phyloP scores from a whole-genome alignment of 139 green algal species.

The Desmodesmus armatus region DNA sequence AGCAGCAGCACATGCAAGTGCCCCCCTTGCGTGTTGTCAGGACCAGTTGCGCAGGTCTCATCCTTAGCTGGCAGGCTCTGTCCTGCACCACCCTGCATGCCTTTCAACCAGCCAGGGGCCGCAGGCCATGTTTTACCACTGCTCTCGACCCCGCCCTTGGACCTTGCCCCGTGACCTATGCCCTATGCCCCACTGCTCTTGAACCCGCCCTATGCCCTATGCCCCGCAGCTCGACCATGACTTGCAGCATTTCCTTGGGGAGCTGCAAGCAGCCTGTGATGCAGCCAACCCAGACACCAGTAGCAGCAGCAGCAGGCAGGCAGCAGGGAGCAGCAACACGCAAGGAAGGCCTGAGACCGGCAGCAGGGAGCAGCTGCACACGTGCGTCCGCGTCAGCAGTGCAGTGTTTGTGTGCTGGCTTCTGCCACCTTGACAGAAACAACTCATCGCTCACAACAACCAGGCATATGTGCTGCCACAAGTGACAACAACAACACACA shows the following conservation, averaged over 20 bases:
- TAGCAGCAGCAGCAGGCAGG: not conserved
- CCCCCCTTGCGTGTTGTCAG: not conserved
- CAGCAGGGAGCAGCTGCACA: not conserved
- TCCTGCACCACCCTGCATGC: not conserved
- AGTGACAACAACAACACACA: not conserved
- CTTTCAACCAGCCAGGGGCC: not conserved
- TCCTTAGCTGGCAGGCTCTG: not conserved
- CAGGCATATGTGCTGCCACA: not conserved
- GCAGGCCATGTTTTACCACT: not conserved
- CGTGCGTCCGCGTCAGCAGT: no score
- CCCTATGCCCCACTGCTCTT: not conserved
- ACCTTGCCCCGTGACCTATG: not conserved
- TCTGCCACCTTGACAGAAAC: not conserved
- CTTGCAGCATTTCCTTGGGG: slow-evolving; percentile 20
- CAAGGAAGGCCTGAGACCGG: not conserved
- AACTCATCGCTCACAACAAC: not conserved
- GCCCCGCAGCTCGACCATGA: slow-evolving; percentile 27
- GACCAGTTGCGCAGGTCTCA: not conserved
- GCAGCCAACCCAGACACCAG: not conserved
- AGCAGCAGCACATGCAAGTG: not conserved
- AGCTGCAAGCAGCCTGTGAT: not conserved
- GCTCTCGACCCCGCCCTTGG: not conserved
- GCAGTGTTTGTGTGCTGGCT: not conserved
- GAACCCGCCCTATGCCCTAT: not conserved
- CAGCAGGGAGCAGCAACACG: not conserved